Base-by-base conservation (phyloP, 768 basidiomycete species). In the Tephrocybe sp. region DNA sequence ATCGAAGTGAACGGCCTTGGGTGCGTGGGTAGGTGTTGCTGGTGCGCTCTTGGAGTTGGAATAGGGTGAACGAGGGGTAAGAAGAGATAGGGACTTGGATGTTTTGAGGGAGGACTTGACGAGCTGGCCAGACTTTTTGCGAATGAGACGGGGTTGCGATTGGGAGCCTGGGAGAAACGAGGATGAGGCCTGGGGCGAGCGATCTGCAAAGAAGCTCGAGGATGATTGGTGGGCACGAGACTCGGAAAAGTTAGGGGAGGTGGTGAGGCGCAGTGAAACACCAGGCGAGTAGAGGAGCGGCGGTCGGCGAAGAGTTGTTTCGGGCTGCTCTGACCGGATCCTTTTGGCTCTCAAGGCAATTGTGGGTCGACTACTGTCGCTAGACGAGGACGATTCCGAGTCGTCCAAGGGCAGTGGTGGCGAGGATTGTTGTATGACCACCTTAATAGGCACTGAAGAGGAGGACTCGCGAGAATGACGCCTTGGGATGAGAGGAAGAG, bases 61-160 rank as follows among this genome's bases (percentile, higher is more conserved):
- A 48, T 53, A 53, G 37, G 62, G 56, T 17, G 49, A 20, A 26
- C 73, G 70, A 42, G 68, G 63, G 21, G 82, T 81, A 59, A 84
- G 64, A 45, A 87, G 76, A 2, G 79, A 74, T 12, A 87, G 67
- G 43, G 77, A 78, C 50, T 78, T 75, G 21, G 84, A 76, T 11
- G 81, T 74, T 72, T 97, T 98, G 58, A 98, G 78, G 2, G 94
- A 93, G 3, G 93, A 85, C 68, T 93, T 94, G 62, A 98, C 83
- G 4, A 90, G 84, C 70, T 97, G 90, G 32, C 96, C 95, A 12
- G 91, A 92, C 71, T 97, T 98, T 70, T 98, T 98, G 54, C 93
- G 84, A 28, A 92, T 73, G 46, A 88, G 72, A 45, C 75, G 71
- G 17, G 78, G 64, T 53, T 72, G 67, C 17, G 56, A 54, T 38